A percentile compares a stretch with the other conserved stretches of the same genome.
These are phyloP conservation scores for Aspergillus panamensis DNA, from an alignment of 495 filamentous ascomycete species.

Conservation along the genomic window DNA sequence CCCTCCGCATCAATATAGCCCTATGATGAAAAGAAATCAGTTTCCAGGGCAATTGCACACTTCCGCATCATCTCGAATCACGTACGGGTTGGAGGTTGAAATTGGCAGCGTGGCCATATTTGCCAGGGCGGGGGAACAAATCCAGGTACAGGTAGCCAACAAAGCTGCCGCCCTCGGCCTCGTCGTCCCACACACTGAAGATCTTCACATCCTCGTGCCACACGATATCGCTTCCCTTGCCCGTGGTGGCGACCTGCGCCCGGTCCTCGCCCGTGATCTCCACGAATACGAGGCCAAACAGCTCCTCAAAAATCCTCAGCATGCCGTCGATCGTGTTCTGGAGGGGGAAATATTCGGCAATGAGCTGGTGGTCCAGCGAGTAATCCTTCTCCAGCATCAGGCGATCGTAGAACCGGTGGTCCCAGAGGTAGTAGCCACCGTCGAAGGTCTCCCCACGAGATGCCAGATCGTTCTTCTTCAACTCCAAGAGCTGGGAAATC, in stretches of 20 bases:
- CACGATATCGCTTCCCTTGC: constrained; percentile 61
- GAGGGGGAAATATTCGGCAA: constrained; percentile 93
- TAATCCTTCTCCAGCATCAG: constrained; percentile 91
- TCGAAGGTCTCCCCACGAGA: constrained; percentile 56
- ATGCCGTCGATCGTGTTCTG: constrained; percentile 80
- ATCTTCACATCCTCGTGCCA: constrained; percentile 70
- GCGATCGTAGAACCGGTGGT: constrained; percentile 81
- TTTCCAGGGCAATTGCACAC: background rate
- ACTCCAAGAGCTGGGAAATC: constrained; percentile 61
- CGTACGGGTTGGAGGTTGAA: constrained; percentile 68
- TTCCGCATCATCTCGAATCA: constrained; percentile 2
- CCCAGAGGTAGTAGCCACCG: constrained; percentile 88
- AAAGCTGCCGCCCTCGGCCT: constrained; percentile 60
- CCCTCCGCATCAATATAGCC: constrained; percentile 58
- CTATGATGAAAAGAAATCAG: constrained; percentile 22
- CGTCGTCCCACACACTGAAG: constrained; percentile 70
- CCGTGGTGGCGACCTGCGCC: constrained; percentile 50
- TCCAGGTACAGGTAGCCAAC: constrained; percentile 72
- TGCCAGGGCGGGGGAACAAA: constrained; percentile 62
- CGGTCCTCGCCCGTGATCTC: constrained; percentile 65
- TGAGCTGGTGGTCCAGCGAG: constrained; percentile 79
- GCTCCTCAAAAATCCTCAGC: constrained; percentile 89
- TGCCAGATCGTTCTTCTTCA: constrained; percentile 77
- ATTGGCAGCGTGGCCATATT: constrained; percentile 72
- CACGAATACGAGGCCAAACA: constrained; percentile 90